Percentiles rank a stretch among this genome's conserved stretches.
Conservation (phyloP, 495 filamentous ascomycete genomes). For the Penicillium samsonianum region DNA sequence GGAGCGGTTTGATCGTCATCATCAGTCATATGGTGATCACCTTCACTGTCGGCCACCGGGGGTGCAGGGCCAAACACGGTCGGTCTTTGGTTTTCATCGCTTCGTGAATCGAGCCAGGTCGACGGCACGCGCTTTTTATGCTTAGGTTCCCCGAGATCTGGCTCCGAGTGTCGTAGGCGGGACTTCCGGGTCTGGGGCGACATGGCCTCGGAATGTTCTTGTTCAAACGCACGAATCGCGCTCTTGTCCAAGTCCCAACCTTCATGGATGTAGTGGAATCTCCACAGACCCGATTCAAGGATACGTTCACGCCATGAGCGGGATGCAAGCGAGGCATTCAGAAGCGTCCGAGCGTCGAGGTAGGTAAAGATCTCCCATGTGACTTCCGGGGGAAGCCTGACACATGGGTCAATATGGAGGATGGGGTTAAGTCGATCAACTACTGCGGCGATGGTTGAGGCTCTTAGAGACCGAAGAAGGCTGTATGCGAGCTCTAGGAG, state of each 20-base stretch:
- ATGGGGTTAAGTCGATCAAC: slow-evolving; percentile 74
- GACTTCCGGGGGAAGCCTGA: slow-evolving; percentile 82
- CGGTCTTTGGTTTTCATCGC: slow-evolving; percentile 8
- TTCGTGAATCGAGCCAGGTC: slow-evolving; percentile 43
- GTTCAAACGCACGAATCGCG: slow-evolving; percentile 70
- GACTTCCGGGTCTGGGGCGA: slow-evolving; percentile 49
- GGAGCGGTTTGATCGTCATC: slow-evolving; percentile 29
- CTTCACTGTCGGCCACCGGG: slow-evolving; percentile 49
- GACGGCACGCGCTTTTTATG: slow-evolving; percentile 54
- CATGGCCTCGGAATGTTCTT: slow-evolving; percentile 47
- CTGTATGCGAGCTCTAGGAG: slow-evolving; percentile 51
- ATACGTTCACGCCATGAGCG: slow-evolving; percentile 79
- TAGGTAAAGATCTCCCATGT: slow-evolving; percentile 86
- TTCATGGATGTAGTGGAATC: slow-evolving; percentile 73
- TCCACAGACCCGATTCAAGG: slow-evolving; percentile 85
- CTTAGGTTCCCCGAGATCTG: slow-evolving; percentile 49
- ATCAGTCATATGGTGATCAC: slow-evolving; percentile 51
- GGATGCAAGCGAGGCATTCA: slow-evolving; percentile 76
- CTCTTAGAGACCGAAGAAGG: slow-evolving; percentile 71
- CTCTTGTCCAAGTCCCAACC: slow-evolving; percentile 75
- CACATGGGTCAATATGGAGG: slow-evolving; percentile 88
- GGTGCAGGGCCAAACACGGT: slow-evolving; percentile 15
- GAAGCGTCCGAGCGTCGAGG: slow-evolving; percentile 72
- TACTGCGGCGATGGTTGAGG: slow-evolving; percentile 72
- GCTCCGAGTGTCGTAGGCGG: slow-evolving; percentile 44